phyloP scores from a whole-genome alignment of 306 rosid genomes.

The Parietaria judaica region DNA sequence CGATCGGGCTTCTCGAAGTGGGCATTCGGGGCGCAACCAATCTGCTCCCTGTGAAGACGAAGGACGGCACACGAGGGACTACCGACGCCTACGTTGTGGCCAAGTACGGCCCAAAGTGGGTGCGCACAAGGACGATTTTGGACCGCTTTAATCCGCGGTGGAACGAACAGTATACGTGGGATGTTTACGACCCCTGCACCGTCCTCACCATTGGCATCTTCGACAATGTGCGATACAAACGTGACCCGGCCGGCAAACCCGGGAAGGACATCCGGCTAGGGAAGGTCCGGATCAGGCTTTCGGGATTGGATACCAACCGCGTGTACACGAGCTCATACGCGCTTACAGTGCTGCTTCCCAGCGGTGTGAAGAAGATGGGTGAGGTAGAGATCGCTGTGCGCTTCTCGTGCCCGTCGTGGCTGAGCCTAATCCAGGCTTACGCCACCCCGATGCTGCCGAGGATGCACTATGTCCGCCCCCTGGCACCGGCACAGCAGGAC shows the following conservation, averaged over 20 bases:
- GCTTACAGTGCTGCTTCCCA: slow-evolving; percentile 51
- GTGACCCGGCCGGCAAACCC: slow-evolving; percentile 37
- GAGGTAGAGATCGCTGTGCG: slow-evolving; percentile 73
- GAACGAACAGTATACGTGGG: slow-evolving; percentile 95
- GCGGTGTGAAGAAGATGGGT: slow-evolving; percentile 86
- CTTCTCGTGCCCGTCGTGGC: slow-evolving; percentile 72
- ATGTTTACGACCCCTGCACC: slow-evolving; percentile 74
- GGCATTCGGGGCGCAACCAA: slow-evolving; percentile 75
- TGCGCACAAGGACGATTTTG: slow-evolving; percentile 65
- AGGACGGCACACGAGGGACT: slow-evolving; percentile 62
- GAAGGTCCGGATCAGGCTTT: slow-evolving; percentile 59
- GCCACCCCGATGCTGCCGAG: slow-evolving; percentile 60
- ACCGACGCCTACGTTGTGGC: slow-evolving; percentile 73
- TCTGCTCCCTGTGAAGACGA: slow-evolving; percentile 69
- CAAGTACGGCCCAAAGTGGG: slow-evolving; percentile 84
- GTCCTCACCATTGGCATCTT: slow-evolving; percentile 71
- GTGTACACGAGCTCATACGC: slow-evolving; percentile 55
- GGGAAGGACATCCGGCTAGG: slow-evolving; percentile 57
- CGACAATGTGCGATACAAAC: slow-evolving; percentile 60
- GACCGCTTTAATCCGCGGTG: slow-evolving; percentile 77
- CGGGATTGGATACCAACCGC: slow-evolving; percentile 60
- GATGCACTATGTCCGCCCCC: slow-evolving; percentile 71
- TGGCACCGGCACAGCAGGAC: slow-evolving; percentile 79
- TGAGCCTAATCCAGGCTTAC: slow-evolving; percentile 67
- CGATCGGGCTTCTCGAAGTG: slow-evolving; percentile 70